A percentile compares a stretch with the other conserved stretches of the same genome.
Conservation (phyloP, 305 asterid species). For the Fraxinus nigra region DNA sequence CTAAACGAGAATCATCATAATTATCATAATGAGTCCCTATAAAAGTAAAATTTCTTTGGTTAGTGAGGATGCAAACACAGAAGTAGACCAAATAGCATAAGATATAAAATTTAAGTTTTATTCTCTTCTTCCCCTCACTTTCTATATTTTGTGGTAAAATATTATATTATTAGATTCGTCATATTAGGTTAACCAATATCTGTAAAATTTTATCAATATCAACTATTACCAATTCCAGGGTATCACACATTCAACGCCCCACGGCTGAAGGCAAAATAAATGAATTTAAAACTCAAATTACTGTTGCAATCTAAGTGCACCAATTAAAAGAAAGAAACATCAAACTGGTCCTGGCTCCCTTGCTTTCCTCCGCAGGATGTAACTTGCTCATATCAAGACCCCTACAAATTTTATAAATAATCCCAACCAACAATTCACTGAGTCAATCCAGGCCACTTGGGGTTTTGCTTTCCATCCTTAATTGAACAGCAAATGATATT, state of each 20-base stretch:
- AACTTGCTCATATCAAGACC: background rate
- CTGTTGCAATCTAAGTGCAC: constrained; percentile 1
- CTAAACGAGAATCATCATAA: constrained; percentile 67
- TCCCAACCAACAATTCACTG: constrained; percentile 8
- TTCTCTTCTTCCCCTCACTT: constrained; percentile 10
- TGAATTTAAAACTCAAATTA: background rate
- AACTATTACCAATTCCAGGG: constrained; percentile 9
- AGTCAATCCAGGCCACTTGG: background rate
- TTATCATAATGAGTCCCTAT: constrained; percentile 64
- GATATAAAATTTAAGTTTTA: background rate
- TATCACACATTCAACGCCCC: background rate
- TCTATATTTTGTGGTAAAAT: background rate
- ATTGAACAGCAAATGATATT: background rate
- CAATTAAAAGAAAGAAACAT: constrained; percentile 13
- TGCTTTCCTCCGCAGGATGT: background rate
- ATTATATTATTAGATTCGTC: background rate
- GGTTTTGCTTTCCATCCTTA: background rate
- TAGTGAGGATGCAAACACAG: constrained; percentile 12
- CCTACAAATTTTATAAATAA: constrained; percentile 1
- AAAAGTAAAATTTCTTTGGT: constrained; percentile 22
- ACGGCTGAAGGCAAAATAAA: background rate
- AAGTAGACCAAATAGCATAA: constrained; percentile 17
- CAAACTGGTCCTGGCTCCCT: background rate
- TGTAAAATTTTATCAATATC: constrained; percentile 8
- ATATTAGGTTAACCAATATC: constrained; percentile 12